phyloP scores from a whole-genome alignment of 345 rosid species.

The Cardamine resedifolia region DNA sequence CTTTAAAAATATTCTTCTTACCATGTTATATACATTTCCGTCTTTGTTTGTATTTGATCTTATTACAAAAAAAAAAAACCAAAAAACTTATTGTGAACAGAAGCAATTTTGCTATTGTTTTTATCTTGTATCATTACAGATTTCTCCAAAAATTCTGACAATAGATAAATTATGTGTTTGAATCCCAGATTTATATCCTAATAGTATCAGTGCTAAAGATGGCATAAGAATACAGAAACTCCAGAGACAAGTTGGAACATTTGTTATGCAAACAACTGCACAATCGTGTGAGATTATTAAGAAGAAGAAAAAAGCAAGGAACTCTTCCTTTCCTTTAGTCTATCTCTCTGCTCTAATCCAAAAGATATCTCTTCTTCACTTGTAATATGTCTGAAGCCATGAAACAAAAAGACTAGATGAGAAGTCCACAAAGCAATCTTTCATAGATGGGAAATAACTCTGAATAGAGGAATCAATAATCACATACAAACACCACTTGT shows the following conservation, averaged over 20 bases:
- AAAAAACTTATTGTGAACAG: neutral
- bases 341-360: slow-evolving; percentile 11
- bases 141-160: slow-evolving; percentile 3
- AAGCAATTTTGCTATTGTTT: slow-evolving; percentile 17
- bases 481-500: neutral
- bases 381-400: slow-evolving; percentile 19
- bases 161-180: neutral
- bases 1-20: too few relatives aligned
- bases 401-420: slow-evolving; percentile 6
- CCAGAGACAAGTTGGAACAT: neutral
- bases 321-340: slow-evolving; percentile 2
- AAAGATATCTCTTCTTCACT: slow-evolving; percentile 3
- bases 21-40: slow-evolving; percentile 16
- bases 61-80: neutral
- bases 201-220: neutral
- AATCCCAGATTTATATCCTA: neutral
- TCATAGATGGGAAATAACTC: neutral
- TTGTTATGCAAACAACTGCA: slow-evolving; percentile 2
- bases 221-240: too few relatives aligned
- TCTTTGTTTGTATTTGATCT: slow-evolving; percentile 16
- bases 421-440: slow-evolving; percentile 13
- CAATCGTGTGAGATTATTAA: slow-evolving; percentile 13
- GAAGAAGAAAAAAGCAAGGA: neutral
- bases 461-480: neutral
- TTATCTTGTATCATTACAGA: slow-evolving; percentile 6